Base-by-base conservation (phyloP, 2,329 filamentous ascomycete genomes). In the Diaporthe amygdali region DNA sequence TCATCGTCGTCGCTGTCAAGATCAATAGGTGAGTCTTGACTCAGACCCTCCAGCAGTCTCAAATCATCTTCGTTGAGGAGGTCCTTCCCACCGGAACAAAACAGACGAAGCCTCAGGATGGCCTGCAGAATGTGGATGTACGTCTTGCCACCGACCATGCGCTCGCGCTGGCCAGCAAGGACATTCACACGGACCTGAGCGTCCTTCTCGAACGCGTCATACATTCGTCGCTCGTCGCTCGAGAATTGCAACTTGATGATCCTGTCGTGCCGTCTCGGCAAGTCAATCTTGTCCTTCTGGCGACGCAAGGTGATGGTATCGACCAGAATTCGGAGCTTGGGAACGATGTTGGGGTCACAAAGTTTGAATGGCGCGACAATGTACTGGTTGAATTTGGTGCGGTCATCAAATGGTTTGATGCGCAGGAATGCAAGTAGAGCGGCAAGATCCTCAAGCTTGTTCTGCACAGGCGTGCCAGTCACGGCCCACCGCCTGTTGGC, bases 401-500 rank as follows among this genome's bases (percentile, higher is more conserved):
- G 89, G 61, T 96, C 92, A 72, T 97, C 91, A 77, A 98, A 98
- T 0, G 96, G 96, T 76, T 91, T 91, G 17, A 98, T 85, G 17
- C 93, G 91, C 51, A 98, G 84, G 78, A 98, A 98, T 39, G 92
- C 93, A 71, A 97, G 91, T 3, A 98, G 85, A 1, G 96, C 93
- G 17, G 94, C 93, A 27, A 98, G 87, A 79, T 99, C 96, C 74
- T 97, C 95, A 2, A 98, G 87, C 5, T 94, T 92, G 78, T 99
- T 99, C 81, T 98, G 96, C 10, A 98, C 94, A 0, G 95, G 96
- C 0, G 96, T 98, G 68, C 96, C 96, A 0, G 96, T 98, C n/a
- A 98, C 94, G 3, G 95, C 96, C 96, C 96, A 99, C 41, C 95
- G 92, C 39, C 95, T 90, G 77, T 93, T 89, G 2, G 95, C 94